These are phyloP conservation scores for Tricholoma saponaceum DNA, from an alignment of 768 basidiomycete species.

Conservation along the genomic window DNA sequence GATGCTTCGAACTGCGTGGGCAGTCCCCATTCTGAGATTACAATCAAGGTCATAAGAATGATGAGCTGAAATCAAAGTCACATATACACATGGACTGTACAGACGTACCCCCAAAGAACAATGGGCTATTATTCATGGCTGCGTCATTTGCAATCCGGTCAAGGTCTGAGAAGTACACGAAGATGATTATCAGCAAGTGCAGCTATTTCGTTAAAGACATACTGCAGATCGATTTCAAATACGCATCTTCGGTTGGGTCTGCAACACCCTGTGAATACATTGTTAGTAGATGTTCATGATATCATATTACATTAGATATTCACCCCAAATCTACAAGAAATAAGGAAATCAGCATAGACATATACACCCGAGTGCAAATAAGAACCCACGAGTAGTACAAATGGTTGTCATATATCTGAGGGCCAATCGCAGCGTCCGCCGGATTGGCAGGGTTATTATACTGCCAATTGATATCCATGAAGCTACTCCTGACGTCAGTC, in stretches of 20 bases:
- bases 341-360: background rate
- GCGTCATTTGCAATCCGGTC: constrained; percentile 40
- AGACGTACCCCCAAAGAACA: constrained; percentile 36
- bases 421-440: constrained; percentile 61
- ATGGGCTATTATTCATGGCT: constrained; percentile 32
- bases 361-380: background rate
- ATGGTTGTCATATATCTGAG: constrained; percentile 76
- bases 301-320: constrained; percentile 5
- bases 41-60: too few species aligned
- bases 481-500: constrained; percentile 37
- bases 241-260: constrained; percentile 57
- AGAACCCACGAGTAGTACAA: constrained; percentile 66
- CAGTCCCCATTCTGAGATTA: constrained; percentile 43
- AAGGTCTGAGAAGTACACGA: constrained; percentile 56
- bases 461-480: constrained; percentile 84
- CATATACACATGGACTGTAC: background rate
- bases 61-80: background rate
- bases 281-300: constrained; percentile 4
- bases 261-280: constrained; percentile 58
- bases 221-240: constrained; percentile 71
- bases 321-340: constrained; percentile 57
- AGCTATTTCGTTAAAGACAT: constrained; percentile 17
- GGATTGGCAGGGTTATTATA: constrained; percentile 67
- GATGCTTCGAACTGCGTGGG: constrained; percentile 25
- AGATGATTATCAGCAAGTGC: background rate